Conservation (phyloP, 345 rosid genomes). For the Gossypium mustelinum region DNA sequence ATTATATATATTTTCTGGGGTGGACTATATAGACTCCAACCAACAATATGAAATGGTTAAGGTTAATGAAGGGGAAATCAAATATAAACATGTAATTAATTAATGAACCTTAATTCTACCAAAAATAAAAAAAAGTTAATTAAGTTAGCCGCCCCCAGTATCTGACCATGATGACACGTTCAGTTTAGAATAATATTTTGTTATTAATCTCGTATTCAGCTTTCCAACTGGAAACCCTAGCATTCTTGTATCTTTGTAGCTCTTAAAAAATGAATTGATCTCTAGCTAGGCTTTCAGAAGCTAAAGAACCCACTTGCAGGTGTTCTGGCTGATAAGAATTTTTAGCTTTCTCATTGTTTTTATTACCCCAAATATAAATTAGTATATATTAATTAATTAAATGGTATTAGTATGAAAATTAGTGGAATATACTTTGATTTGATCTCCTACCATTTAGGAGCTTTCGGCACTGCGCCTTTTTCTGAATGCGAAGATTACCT, state of each 20-base stretch:
- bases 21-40: neutral
- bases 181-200: neutral
- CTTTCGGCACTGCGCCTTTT: too few relatives aligned
- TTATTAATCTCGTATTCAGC: neutral
- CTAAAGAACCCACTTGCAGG: neutral
- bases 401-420: too few relatives aligned
- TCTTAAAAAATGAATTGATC: neutral
- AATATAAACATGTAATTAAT: neutral
- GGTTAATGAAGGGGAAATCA: neutral
- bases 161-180: slow-evolving; percentile 1
- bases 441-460: too few relatives aligned
- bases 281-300: neutral
- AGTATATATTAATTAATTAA: too few relatives aligned
- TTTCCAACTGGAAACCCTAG: slow-evolving; percentile 5
- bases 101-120: neutral
- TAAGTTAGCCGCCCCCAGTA: neutral
- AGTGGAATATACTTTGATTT: too few relatives aligned
- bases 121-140: neutral
- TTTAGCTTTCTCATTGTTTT: too few relatives aligned
- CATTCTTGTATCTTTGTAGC: neutral
- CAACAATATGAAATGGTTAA: slow-evolving; percentile 1
- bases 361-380: too few relatives aligned
- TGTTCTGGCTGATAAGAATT: too few relatives aligned
- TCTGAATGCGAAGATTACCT: too few relatives aligned
- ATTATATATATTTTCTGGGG: neutral